These are phyloP conservation scores for Zymoseptoria tritici DNA, from an alignment of 2,329 filamentous ascomycete genomes.

Conservation along the genomic window DNA sequence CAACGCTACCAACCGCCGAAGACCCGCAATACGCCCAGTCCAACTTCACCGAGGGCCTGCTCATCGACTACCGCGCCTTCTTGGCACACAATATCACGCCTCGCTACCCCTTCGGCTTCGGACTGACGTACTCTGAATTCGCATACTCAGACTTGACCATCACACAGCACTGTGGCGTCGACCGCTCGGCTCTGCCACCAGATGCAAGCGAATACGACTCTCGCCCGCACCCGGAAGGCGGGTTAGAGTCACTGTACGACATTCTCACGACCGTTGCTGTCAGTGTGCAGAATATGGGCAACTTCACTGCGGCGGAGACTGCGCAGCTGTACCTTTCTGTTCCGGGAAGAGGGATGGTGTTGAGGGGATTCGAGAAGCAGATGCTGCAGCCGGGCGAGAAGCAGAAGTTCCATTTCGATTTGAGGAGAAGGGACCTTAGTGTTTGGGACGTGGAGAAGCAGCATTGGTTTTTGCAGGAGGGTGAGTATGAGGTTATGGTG, in stretches of 20 bases:
- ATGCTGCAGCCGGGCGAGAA: constrained; percentile 10
- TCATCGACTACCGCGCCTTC: constrained; percentile 33
- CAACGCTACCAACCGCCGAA: constrained; percentile 17
- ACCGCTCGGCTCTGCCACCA: constrained; percentile 15
- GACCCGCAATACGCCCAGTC: constrained; percentile 25
- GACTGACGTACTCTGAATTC: constrained; percentile 32
- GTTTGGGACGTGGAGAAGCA: constrained; percentile 51
- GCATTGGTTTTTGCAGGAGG: constrained; percentile 50
- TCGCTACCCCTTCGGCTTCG: constrained; percentile 31
- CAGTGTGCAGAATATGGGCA: constrained; percentile 46
- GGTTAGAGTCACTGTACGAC: constrained; percentile 39
- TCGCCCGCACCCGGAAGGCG: constrained; percentile 25
- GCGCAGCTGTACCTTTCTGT: constrained; percentile 40
- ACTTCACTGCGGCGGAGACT: constrained; percentile 44
- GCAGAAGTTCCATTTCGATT: neutral
- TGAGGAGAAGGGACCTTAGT: constrained; percentile 4
- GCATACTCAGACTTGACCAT: constrained; percentile 27
- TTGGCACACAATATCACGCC: constrained; percentile 25
- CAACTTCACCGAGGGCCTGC: constrained; percentile 30
- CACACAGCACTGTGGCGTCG: constrained; percentile 20
- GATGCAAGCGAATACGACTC: constrained; percentile 13
- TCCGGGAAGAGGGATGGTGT: constrained; percentile 8
- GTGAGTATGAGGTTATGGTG: constrained; percentile 12
- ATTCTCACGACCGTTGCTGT: constrained; percentile 43
- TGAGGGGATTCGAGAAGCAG: constrained; percentile 33